Evolutionary conservation across 2,329 filamentous ascomycete genomes (phyloP).

Genomic region (Aspergillus felis): DNA sequence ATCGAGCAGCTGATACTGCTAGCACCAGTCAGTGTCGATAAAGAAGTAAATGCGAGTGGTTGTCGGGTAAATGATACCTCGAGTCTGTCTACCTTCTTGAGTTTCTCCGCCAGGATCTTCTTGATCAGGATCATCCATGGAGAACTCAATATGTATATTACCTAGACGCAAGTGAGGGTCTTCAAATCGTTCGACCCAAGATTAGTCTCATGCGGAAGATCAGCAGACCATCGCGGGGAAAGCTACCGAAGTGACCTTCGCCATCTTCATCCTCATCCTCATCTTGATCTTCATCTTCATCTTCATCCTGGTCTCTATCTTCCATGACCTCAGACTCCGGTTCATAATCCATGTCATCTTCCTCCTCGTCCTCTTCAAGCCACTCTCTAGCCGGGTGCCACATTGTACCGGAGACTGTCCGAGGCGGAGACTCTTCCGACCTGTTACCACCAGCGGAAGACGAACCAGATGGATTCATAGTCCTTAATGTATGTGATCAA

Average conservation of each 20-base stretch:
- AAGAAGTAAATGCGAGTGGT: neutral
- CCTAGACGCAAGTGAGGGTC: slow-evolving; percentile 17
- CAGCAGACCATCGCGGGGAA: neutral
- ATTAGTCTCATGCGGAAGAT: neutral
- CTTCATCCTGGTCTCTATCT: slow-evolving; percentile 32
- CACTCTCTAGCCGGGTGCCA: slow-evolving; percentile 38
- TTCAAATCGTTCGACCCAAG: slow-evolving; percentile 1
- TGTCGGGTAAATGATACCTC: slow-evolving; percentile 16
- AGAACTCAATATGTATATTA: slow-evolving; percentile 28
- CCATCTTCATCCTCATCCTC: slow-evolving; percentile 34
- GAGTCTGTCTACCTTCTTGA: slow-evolving; percentile 11
- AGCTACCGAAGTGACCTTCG: slow-evolving; percentile 16
- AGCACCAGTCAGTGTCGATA: slow-evolving; percentile 3
- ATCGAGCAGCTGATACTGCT: slow-evolving; percentile 38
- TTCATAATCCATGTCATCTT: slow-evolving; percentile 52
- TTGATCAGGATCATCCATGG: slow-evolving; percentile 20
- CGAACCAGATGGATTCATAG: slow-evolving; percentile 27
- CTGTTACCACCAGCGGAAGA: slow-evolving; percentile 22
- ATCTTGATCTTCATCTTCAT: slow-evolving; percentile 36
- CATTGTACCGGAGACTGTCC: slow-evolving; percentile 20
- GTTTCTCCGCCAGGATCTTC: slow-evolving; percentile 13
- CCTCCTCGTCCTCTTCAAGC: slow-evolving; percentile 36
- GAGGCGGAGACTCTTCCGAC: slow-evolving; percentile 11
- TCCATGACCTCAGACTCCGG: slow-evolving; percentile 37
- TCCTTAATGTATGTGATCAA: slow-evolving; percentile 10